phyloP scores from a whole-genome alignment of 2,329 filamentous ascomycete species.

The Graphilbum fragrans region DNA sequence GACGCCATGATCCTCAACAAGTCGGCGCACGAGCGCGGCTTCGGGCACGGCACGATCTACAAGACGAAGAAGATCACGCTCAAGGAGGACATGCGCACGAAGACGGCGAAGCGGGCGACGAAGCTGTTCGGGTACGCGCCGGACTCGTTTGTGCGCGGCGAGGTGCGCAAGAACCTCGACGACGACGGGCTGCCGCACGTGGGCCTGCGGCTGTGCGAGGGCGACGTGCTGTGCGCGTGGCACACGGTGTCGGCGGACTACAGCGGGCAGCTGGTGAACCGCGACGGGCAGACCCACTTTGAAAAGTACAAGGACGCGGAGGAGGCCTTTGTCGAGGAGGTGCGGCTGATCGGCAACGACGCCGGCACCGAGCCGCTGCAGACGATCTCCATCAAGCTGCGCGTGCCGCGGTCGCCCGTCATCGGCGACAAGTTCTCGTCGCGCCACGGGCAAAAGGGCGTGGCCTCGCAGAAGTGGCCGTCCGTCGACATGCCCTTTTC shows the following conservation, averaged over 20 bases:
- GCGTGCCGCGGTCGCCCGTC: constrained; percentile 77
- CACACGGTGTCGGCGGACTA: constrained; percentile 78
- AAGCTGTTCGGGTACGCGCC: constrained; percentile 91
- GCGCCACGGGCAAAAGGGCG: constrained; percentile 96
- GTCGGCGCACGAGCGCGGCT: constrained; percentile 87
- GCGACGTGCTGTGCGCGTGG: constrained; percentile 78
- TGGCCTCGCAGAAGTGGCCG: constrained; percentile 92
- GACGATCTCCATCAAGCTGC: constrained; percentile 83
- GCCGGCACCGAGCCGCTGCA: constrained; percentile 73
- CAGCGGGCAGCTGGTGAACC: constrained; percentile 66
- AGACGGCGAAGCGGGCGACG: constrained; percentile 54
- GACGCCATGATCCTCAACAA: constrained; percentile 99
- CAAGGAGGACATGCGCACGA: constrained; percentile 61
- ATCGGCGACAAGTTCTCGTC: constrained; percentile 99
- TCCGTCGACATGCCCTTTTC: constrained; percentile 90
- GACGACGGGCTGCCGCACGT: constrained; percentile 78
- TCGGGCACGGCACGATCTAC: constrained; percentile 92
- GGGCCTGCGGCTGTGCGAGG: constrained; percentile 65
- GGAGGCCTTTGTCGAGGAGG: constrained; percentile 80
- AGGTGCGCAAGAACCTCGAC: constrained; percentile 63
- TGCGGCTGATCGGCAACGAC: constrained; percentile 80
- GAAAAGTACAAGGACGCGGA: constrained; percentile 94
- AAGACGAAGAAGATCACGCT: constrained; percentile 90
- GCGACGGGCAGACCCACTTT: constrained; percentile 74
- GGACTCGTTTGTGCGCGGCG: constrained; percentile 56